Evolutionary conservation across 352 stramenopile species (phyloP), one percentile per base, ranked within the genome.

Genomic region (Phytophthora pistaciae): DNA sequence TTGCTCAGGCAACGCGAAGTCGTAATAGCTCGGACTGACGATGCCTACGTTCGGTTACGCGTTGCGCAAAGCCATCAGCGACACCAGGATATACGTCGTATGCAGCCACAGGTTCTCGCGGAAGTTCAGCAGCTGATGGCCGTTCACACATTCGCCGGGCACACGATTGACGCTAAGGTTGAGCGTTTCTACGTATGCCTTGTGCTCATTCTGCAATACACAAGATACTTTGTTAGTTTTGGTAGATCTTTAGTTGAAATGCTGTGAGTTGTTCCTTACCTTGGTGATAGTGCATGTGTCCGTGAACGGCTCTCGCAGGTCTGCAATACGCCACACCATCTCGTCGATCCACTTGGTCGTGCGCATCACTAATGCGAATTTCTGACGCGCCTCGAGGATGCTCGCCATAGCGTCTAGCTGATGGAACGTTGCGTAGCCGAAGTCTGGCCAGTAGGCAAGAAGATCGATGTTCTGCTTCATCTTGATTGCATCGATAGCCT

Each of bases 91-190:
- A 1, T 1, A 20, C 16, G 38, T 46, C 3, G 38, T 46, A n/a
- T 55, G 42, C 2, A 64, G 42, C 57, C 42, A 56, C 5, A 56
- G 3, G 16, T 64, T 66, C n/a, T 66, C 59, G 0, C 59, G 48
- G 23, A 66, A 57, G 14, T 58, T 20, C 3, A 58, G 31, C 3
- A 66, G 20, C 7, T 52, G 29, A 38, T 66, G 20, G 5, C 59
- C 46, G 0, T 4, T 10, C 11, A 61, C 33, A 16, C 13, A 10
- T 18, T 40, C 33, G 3, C 33, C 33, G 13, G 9, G 4, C 33
- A 40, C 9, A 2, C 33, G 33, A 14, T 40, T 40, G 7, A 40
- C 33, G 9, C 33, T 40, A 11, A 38, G 33, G 13, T 50, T 58
- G 2, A 66, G 13, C 38, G 38, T 48, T 48, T 21, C 40, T n/a